Percentiles rank a stretch among this genome's conserved stretches.
phyloP scores from a whole-genome alignment of 2,329 filamentous ascomycete species.

The Coniochaeta sp. region DNA sequence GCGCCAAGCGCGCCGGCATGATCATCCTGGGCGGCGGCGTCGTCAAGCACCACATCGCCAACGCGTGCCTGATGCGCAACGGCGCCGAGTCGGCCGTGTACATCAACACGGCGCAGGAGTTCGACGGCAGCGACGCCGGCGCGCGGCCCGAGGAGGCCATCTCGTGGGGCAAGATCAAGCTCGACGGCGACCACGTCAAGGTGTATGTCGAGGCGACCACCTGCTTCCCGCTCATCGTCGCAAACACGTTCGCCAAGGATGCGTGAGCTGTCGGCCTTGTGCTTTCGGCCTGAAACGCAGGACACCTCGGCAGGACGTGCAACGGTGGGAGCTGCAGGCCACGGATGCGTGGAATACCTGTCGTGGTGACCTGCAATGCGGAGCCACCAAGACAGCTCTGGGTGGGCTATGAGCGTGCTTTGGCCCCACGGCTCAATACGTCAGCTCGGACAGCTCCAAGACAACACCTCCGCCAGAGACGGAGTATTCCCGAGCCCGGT shows the following conservation, averaged over 20 bases:
- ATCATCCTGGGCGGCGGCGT: slow-evolving; percentile 90
- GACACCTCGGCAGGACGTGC: neutral
- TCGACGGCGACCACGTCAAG: slow-evolving; percentile 83
- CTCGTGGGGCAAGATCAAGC: slow-evolving; percentile 97
- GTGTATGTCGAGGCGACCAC: slow-evolving; percentile 59
- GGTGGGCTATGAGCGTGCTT: neutral
- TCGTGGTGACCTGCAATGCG: neutral
- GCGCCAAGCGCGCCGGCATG: slow-evolving; percentile 85
- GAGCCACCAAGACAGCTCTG: neutral
- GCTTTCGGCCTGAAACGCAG: neutral
- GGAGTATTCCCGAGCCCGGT: neutral
- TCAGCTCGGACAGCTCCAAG: neutral
- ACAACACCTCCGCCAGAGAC: slow-evolving; percentile 13
- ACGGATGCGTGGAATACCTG: neutral
- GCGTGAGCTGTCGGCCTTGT: neutral
- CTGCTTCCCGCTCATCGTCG: slow-evolving; percentile 60
- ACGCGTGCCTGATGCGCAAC: slow-evolving; percentile 95
- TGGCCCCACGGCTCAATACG: too few relatives aligned
- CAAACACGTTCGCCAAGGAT: slow-evolving; percentile 58
- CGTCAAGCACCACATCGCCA: slow-evolving; percentile 98
- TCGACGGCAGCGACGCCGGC: slow-evolving; percentile 93
- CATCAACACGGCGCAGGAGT: slow-evolving; percentile 95
- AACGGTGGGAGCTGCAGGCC: too few relatives aligned
- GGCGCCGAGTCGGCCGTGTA: slow-evolving; percentile 96
- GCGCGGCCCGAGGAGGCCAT: slow-evolving; percentile 93